A percentile compares a stretch with the other conserved stretches of the same genome.
phyloP scores from a whole-genome alignment of 2,329 filamentous ascomycete species.

The Pseudogymnoascus sp. region DNA sequence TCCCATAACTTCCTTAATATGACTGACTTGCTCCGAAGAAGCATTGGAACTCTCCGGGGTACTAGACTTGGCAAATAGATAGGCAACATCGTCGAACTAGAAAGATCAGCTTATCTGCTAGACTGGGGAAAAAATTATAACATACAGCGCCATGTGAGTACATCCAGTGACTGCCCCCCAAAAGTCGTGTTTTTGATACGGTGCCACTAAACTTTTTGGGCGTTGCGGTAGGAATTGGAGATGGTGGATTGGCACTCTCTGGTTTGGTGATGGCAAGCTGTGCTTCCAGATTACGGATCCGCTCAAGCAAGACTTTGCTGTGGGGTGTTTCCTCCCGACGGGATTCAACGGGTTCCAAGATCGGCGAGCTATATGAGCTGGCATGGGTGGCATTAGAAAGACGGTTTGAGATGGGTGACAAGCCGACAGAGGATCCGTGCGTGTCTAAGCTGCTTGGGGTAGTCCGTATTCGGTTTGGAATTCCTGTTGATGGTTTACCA shows the following conservation, averaged over 20 bases:
- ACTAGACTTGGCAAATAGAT: constrained; percentile 12
- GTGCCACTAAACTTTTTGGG: constrained; percentile 15
- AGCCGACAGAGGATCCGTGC: neutral
- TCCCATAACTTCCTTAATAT: constrained; percentile 13
- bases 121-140: neutral
- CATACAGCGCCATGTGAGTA: constrained; percentile 20
- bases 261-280: neutral
- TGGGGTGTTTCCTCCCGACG: neutral
- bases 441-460: constrained; percentile 11
- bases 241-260: neutral
- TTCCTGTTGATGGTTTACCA: neutral
- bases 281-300: neutral
- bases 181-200: constrained; percentile 22
- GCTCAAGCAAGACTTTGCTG: neutral
- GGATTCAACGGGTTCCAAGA: neutral
- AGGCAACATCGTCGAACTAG: constrained; percentile 17
- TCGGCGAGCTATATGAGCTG: neutral
- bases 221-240: neutral
- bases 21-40: neutral
- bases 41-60: constrained; percentile 3
- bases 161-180: constrained; percentile 25
- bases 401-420: neutral
- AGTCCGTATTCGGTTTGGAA: neutral
- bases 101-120: constrained; percentile 6
- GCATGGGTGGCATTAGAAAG: neutral